Percentiles rank a stretch among this genome's conserved stretches.
Evolutionary conservation across 805 yeast species (phyloP).

Genomic region (Saccharomycopsis fodiens): DNA sequence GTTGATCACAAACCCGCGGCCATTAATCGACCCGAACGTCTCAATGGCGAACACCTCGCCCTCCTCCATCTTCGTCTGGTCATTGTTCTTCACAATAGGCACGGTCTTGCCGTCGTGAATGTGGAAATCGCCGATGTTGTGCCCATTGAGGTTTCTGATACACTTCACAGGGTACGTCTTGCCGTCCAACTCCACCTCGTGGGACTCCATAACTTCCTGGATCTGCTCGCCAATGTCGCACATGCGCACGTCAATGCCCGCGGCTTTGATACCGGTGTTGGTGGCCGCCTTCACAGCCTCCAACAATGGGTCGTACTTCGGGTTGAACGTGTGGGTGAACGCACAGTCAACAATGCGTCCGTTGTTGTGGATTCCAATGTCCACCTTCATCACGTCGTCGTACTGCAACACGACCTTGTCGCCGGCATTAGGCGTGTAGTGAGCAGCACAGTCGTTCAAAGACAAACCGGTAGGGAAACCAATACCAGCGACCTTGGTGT

Average conservation of each 20-base stretch:
- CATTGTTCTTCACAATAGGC: constrained; percentile 91
- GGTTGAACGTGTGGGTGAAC: constrained; percentile 83
- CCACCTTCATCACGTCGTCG: constrained; percentile 95
- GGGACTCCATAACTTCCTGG: constrained; percentile 95
- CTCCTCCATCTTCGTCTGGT: constrained; percentile 96
- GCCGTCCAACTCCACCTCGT: constrained; percentile 88
- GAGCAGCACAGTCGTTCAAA: constrained; percentile 92
- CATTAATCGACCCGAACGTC: constrained; percentile 89
- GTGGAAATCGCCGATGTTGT: constrained; percentile 72
- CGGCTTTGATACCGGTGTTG: constrained; percentile 82
- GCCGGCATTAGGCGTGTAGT: constrained; percentile 94
- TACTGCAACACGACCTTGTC: constrained; percentile 73
- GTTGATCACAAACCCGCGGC: constrained; percentile 78
- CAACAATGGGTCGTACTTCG: constrained; percentile 70
- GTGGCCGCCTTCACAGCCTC: constrained; percentile 91
- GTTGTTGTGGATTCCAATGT: constrained; percentile 92
- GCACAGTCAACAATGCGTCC: constrained; percentile 95
- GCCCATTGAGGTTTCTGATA: constrained; percentile 91
- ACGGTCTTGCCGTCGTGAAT: constrained; percentile 96
- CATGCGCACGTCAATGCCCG: constrained; percentile 93
- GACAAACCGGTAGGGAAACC: constrained; percentile 99
- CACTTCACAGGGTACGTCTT: constrained; percentile 78
- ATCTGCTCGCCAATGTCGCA: constrained; percentile 94
- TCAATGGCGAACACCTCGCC: constrained; percentile 98
- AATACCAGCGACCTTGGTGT: constrained; percentile 65